phyloP scores from a whole-genome alignment of 2,329 filamentous ascomycete genomes.

The Calonectria ilicicola region DNA sequence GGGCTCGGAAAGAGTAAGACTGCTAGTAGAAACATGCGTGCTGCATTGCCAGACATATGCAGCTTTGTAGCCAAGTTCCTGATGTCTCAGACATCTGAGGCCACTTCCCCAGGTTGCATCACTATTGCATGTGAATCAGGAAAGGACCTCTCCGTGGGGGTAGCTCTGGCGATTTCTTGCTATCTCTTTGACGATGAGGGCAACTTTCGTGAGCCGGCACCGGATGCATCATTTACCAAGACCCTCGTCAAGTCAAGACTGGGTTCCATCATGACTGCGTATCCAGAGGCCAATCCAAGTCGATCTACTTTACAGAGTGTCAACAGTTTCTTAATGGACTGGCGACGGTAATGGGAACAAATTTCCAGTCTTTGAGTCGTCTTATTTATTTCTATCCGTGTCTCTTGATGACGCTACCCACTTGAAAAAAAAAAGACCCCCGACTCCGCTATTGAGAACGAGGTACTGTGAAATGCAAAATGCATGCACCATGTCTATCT shows the following conservation, averaged over 20 bases:
- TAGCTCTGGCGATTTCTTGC: constrained; percentile 81
- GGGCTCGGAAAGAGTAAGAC: constrained; percentile 79
- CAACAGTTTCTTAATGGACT: constrained; percentile 87
- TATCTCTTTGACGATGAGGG: constrained; percentile 77
- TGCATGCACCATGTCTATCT: constrained; percentile 14
- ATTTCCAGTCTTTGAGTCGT: constrained; percentile 21
- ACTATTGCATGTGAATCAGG: constrained; percentile 81
- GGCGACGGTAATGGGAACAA: constrained; percentile 46
- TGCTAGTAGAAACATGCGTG: constrained; percentile 85
- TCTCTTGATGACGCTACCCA: constrained; percentile 10
- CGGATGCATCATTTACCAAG: constrained; percentile 71
- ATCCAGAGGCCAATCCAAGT: constrained; percentile 85
- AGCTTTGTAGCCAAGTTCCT: constrained; percentile 63
- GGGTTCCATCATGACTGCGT: constrained; percentile 83
- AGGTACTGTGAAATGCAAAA: constrained; percentile 23
- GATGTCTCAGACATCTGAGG: not conserved
- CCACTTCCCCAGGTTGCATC: constrained; percentile 42
- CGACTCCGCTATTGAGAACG: constrained; percentile 33
- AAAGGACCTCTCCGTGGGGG: constrained; percentile 83
- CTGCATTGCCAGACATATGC: constrained; percentile 73
- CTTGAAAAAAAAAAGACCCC: constrained; percentile 5
- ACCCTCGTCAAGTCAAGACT: constrained; percentile 80
- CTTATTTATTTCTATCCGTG: constrained; percentile 31
- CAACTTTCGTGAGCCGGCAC: constrained; percentile 43
- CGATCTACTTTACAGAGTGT: constrained; percentile 89